Conservation (phyloP, 305 asterid genomes). For the Striga hermonthica region DNA sequence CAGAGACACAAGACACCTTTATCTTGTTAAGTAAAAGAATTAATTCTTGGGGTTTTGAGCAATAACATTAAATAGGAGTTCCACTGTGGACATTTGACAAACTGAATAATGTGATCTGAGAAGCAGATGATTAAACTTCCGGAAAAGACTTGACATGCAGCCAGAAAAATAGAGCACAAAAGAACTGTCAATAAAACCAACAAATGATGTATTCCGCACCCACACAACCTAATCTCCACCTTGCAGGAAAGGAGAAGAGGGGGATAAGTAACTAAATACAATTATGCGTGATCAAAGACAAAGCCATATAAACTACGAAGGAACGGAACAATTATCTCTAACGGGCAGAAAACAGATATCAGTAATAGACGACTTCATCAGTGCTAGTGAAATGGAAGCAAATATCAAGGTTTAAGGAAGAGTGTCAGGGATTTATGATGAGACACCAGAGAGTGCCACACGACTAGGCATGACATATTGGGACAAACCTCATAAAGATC, state of each 20-base stretch:
- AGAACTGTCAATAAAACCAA: background rate
- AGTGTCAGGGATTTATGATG: slow-evolving; percentile 7
- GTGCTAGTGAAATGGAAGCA: slow-evolving; percentile 1
- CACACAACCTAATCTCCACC: background rate
- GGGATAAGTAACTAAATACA: slow-evolving; percentile 4
- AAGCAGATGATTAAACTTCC: slow-evolving; percentile 16
- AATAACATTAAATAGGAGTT: background rate
- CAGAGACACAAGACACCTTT: slow-evolving; percentile 27
- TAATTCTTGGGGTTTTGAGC: background rate
- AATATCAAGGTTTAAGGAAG: slow-evolving; percentile 15
- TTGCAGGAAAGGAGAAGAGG: background rate
- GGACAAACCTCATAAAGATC: slow-evolving; percentile 60
- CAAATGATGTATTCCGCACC: background rate
- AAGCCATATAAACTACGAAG: background rate
- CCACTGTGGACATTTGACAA: slow-evolving; percentile 4
- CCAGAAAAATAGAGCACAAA: background rate
- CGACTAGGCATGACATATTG: slow-evolving; percentile 25
- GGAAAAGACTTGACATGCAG: slow-evolving; percentile 3
- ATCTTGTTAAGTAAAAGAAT: background rate
- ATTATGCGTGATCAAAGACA: too few relatives aligned
- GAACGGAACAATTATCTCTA: slow-evolving; percentile 5
- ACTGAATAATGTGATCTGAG: too few relatives aligned
- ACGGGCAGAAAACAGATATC: slow-evolving; percentile 2
- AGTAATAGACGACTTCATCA: slow-evolving; percentile 17
- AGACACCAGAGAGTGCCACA: background rate